Percentiles rank a stretch among this genome's conserved stretches.
Conservation (phyloP, 148 eudicot species). For the Beta vulgaris region DNA sequence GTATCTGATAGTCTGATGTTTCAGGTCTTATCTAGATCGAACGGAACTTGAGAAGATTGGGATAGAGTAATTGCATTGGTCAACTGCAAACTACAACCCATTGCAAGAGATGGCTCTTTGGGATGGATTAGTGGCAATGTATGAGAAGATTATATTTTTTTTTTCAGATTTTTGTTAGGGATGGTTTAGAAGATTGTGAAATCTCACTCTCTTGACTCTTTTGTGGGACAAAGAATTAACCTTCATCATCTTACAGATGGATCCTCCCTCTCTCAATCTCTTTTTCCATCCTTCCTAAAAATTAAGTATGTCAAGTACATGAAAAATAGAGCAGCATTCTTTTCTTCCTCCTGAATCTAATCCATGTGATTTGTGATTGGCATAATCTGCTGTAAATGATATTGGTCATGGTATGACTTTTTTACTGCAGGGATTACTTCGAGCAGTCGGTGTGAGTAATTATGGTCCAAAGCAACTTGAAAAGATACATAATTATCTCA, state of each 20-base stretch:
- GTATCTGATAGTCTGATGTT: constrained; percentile 25
- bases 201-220: too few species aligned
- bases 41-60: constrained; percentile 78
- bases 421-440: constrained; percentile 77
- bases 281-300: not conserved
- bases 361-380: not conserved
- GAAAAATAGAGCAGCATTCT: not conserved
- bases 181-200: too few species aligned
- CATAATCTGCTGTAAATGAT: not conserved
- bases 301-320: not conserved
- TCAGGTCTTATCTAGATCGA: constrained; percentile 74
- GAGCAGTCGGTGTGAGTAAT: constrained; percentile 93
- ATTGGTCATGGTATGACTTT: constrained; percentile 1
- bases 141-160: too few species aligned
- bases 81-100: constrained; percentile 95
- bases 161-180: too few species aligned
- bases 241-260: too few species aligned
- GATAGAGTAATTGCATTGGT: constrained; percentile 94
- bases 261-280: not conserved
- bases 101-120: constrained; percentile 87
- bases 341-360: not conserved
- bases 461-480: constrained; percentile 91
- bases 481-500: too few species aligned
- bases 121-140: too few species aligned
- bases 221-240: too few species aligned